Evolutionary conservation across 495 filamentous ascomycete species (phyloP), one percentile per base, ranked within the genome.

Genomic region (Chaetomium fimeti): DNA sequence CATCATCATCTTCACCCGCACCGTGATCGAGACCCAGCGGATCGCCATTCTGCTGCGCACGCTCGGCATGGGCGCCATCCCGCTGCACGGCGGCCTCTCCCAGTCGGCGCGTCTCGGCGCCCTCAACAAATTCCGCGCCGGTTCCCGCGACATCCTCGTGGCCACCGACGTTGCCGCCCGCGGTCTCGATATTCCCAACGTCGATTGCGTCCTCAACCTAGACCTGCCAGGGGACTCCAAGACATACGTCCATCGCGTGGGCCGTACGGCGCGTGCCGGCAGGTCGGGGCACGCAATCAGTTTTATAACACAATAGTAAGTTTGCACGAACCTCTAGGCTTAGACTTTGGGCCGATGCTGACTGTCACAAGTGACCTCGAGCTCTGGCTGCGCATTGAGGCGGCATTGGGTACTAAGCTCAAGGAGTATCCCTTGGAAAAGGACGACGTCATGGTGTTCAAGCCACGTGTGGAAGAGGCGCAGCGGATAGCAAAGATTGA

Each of bases 201-300:
- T 98, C 4, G 93, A 97, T 65, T 76, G 92, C 0, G 92, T 98
- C 4, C 68, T 98, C 58, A 97, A 97, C 74, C 90, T 86, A 64
- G 93, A 97, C 71, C 77, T 96, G 9, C 90, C 91, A 0, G 80
- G 81, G 16, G 91, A 93, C 64, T 88, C 86, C 70, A 94, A 97
- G 75, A 97, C 91, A 0, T 98, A 97, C 69, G 90, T 98, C 57
- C 94, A 98, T 73, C 87, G 94, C 47, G 93, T 97, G 3, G 94
- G 94, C 8, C 88, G 94, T 64, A 98, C 94, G 0, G 94, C 94
- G 0, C 83, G 94, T 75, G 93, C 94, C 0, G 93, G 93, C 16
- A 91, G 91, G 70, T 87, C 85, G 27, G 93, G 93, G n/a, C 81
- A 89, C 38, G 91, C 92, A 1, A 83, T 97, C 47, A 88, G 81